Conservation (phyloP, 2,329 filamentous ascomycete species). For the Colletotrichum tofieldiae region DNA sequence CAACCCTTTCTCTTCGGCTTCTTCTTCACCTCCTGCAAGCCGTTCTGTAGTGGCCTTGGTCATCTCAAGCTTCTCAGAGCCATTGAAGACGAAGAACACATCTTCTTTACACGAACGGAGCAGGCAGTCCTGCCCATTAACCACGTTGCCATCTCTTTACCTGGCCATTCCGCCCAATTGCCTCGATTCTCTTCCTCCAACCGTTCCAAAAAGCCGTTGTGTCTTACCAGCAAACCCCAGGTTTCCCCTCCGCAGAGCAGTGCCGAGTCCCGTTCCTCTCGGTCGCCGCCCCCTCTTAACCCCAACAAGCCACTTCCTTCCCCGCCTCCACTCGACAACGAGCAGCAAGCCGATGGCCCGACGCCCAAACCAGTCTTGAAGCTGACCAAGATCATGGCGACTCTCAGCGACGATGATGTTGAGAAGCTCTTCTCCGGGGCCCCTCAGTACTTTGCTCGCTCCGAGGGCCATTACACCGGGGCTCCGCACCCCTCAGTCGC, state of each 20-base stretch:
- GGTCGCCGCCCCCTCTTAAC: slow-evolving; percentile 56
- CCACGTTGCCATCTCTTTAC: neutral
- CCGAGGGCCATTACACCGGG: slow-evolving; percentile 71
- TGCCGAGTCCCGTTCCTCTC: slow-evolving; percentile 42
- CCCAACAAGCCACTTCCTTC: slow-evolving; percentile 72
- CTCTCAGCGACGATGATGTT: slow-evolving; percentile 72
- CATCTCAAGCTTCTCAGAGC: slow-evolving; percentile 2
- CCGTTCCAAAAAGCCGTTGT: slow-evolving; percentile 42
- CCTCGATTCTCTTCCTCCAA: slow-evolving; percentile 22
- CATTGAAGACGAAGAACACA: slow-evolving; percentile 2
- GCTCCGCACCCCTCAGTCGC: slow-evolving; percentile 75
- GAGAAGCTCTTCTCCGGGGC: slow-evolving; percentile 83
- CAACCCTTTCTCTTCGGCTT: neutral
- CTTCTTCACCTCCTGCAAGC: neutral
- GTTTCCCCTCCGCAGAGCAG: slow-evolving; percentile 43
- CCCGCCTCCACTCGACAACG: slow-evolving; percentile 62
- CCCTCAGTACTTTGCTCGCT: slow-evolving; percentile 78
- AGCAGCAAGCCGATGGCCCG: slow-evolving; percentile 58
- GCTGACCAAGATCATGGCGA: slow-evolving; percentile 72
- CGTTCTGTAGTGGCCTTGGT: neutral
- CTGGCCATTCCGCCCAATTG: slow-evolving; percentile 25
- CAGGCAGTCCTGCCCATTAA: slow-evolving; percentile 14
- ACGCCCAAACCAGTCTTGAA: slow-evolving; percentile 64
- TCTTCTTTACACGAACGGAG: slow-evolving; percentile 5
- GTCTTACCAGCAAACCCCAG: slow-evolving; percentile 43